Evolutionary conservation across 2,329 filamentous ascomycete genomes (phyloP), one percentile per base, ranked within the genome.

Genomic region (Penicillium rolfsii): DNA sequence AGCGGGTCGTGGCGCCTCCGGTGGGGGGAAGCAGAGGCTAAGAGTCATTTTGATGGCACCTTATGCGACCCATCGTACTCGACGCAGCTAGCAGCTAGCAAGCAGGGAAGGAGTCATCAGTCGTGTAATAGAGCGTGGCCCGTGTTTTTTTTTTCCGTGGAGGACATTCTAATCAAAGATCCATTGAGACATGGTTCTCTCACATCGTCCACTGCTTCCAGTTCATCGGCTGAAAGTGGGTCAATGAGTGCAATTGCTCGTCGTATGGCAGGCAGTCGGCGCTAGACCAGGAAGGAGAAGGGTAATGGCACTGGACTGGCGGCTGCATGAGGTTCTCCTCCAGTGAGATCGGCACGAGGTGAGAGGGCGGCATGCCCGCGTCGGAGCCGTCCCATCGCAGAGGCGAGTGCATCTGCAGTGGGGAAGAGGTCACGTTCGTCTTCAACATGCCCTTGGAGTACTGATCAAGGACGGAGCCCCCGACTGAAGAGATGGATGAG

Each of bases 281-380:
- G 55, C 61, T 61, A 22, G 67, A 67, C 67, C 67, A 70, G 2
- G 66, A 61, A 28, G 67, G 67, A 58, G 67, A 70, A 35, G 66
- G 67, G 57, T 70, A 69, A 58, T 70, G 65, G 56, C 67, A 70
- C 50, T 68, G 67, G 33, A 67, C 62, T 3, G 67, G 60, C 54
- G 76, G 71, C 40, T 77, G 75, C 57, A 76, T 72, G 57, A 76
- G 69, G 63, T 68, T 72, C 61, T 73, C 73, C 55, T 72, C 71
- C 36, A 77, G 61, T 19, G 75, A 69, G 48, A 77, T 68, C 12
- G 76, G 69, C 26, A 75, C 64, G 66, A 78, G 65, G 58, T 71
- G 72, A n/a, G 74, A 66, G 4, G 71, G 64, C n/a, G 71, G 67
- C 24, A 74, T 57, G 36, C 54, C 62, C 9, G 65, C 62, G 45